Percentiles rank a stretch among this genome's conserved stretches.
phyloP scores from a whole-genome alignment of 257 asterid genomes.

The Ilex asprella region DNA sequence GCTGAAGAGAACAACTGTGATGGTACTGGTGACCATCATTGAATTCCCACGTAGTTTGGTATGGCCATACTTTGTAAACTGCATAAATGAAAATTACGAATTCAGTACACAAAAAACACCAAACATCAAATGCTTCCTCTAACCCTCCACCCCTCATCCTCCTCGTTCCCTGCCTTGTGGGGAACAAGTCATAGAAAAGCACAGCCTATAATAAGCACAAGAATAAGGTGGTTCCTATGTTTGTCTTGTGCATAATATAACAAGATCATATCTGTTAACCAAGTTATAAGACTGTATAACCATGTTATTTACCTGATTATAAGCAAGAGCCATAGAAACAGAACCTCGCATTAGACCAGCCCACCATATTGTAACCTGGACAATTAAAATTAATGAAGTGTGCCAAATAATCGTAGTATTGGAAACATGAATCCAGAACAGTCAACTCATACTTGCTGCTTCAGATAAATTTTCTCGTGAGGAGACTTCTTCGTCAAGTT shows the following conservation, averaged over 20 bases:
- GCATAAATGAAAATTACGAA: slow-evolving; percentile 18
- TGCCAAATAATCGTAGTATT: neutral
- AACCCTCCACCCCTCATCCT: neutral
- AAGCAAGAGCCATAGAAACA: slow-evolving; percentile 98
- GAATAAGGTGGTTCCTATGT: no score
- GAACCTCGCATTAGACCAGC: slow-evolving; percentile 99
- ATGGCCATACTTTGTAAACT: slow-evolving; percentile 82
- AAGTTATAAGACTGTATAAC: neutral
- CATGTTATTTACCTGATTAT: slow-evolving; percentile 63
- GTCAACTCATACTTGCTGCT: slow-evolving; percentile 62
- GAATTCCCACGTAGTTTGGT: slow-evolving; percentile 68
- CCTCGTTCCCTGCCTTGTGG: neutral
- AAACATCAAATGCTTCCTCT: neutral
- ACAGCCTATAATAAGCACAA: neutral
- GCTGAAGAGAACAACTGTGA: slow-evolving; percentile 94
- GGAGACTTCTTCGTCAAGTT: slow-evolving; percentile 73
- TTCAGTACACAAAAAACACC: neutral
- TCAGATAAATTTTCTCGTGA: slow-evolving; percentile 54
- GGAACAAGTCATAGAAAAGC: neutral
- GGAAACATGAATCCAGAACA: neutral
- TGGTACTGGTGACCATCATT: slow-evolving; percentile 90
- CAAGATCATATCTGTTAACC: neutral
- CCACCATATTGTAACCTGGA: slow-evolving; percentile 93
- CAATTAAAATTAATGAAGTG: slow-evolving; percentile 5
- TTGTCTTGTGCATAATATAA: neutral